Evolutionary conservation across 371 early-diverging fungal genomes (phyloP).

Genomic region (Mucor plumbeus): DNA sequence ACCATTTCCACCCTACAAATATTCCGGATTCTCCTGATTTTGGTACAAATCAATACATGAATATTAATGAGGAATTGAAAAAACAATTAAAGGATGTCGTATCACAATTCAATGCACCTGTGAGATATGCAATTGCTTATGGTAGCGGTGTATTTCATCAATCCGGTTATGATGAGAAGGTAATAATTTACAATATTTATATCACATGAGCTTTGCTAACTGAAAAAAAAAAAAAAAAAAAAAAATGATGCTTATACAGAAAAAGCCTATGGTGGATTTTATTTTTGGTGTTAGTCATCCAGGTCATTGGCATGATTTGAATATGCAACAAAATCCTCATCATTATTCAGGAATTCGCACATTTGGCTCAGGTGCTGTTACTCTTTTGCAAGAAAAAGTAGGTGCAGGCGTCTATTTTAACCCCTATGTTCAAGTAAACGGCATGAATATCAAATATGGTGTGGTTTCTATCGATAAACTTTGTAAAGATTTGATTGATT

Average conservation of each 20-base stretch:
- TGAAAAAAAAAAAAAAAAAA: too few relatives aligned
- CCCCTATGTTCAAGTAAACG: constrained; percentile 88
- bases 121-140: constrained; percentile 92
- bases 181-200: constrained; percentile 29
- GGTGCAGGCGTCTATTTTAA: constrained; percentile 96
- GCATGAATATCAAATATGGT: constrained; percentile 92
- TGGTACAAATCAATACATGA: constrained; percentile 71
- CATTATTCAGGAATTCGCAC: constrained; percentile 86
- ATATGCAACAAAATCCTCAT: constrained; percentile 84
- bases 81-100: constrained; percentile 64
- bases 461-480: constrained; percentile 91
- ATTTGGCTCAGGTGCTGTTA: constrained; percentile 75
- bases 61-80: constrained; percentile 63
- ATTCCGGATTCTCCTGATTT: constrained; percentile 67
- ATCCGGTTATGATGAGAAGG: constrained; percentile 76
- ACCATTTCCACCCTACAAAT: constrained; percentile 56
- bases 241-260: constrained; percentile 17
- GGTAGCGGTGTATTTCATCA: constrained; percentile 95
- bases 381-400: constrained; percentile 79
- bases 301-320: constrained; percentile 95
- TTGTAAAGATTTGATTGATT: constrained; percentile 86
- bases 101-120: constrained; percentile 68
- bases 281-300: constrained; percentile 97
- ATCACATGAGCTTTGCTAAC: background rate
- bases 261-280: constrained; percentile 90